Evolutionary conservation across 164 flowering plant genomes (phyloP).

Genomic region (Chimonanthus salicifolius): DNA sequence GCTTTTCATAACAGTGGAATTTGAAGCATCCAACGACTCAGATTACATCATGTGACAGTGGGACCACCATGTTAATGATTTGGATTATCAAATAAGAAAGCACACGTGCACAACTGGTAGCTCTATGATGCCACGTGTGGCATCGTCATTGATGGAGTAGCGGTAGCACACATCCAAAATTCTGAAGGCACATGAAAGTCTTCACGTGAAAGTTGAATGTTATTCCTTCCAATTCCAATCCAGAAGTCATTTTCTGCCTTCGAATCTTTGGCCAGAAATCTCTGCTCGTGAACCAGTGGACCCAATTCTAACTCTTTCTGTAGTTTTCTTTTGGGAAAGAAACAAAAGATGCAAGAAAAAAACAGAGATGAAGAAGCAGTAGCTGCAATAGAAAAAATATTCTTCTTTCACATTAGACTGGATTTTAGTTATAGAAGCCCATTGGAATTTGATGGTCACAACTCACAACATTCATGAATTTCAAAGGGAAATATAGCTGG

Average conservation of each 20-base stretch:
- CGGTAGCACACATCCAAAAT: no score
- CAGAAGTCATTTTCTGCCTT: background rate
- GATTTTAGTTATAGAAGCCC: background rate
- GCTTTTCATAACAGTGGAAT: no score
- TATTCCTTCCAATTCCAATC: background rate
- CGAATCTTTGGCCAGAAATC: background rate
- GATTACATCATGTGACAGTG: no score
- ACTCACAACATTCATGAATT: no score
- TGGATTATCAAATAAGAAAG: no score
- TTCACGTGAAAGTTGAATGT: background rate
- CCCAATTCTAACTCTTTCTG: background rate
- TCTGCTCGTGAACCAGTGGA: slow-evolving; percentile 1
- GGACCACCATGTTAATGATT: no score
- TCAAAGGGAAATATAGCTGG: no score
- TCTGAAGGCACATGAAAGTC: background rate
- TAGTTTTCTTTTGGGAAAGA: background rate
- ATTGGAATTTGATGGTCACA: background rate
- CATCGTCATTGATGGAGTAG: no score
- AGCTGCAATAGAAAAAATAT: background rate
- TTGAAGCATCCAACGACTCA: no score
- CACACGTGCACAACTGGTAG: no score
- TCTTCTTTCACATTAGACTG: background rate
- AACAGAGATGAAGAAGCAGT: background rate
- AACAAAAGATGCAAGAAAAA: background rate
- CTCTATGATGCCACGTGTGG: no score